phyloP scores from a whole-genome alignment of 495 filamentous ascomycete species.

The Tuber borchii region DNA sequence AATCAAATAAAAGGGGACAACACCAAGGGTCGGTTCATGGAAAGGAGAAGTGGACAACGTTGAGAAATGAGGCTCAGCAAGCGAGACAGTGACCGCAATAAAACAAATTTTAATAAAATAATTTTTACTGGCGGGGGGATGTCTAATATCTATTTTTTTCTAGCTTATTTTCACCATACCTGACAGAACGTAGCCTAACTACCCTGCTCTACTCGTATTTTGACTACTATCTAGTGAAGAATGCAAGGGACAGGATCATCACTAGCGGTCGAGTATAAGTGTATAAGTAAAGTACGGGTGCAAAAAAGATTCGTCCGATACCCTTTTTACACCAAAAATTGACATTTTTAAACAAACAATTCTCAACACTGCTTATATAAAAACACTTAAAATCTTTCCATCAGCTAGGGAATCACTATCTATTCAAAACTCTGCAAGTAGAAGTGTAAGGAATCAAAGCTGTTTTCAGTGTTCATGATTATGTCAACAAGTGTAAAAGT shows the following conservation, averaged over 20 bases:
- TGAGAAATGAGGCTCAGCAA: not conserved
- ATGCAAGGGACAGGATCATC: not conserved
- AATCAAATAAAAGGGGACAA: not conserved
- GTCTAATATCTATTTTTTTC: not conserved
- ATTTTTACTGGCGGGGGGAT: not conserved
- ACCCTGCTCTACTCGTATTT: not conserved
- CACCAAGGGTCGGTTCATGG: not conserved
- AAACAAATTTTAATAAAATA: not conserved
- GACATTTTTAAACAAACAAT: no score
- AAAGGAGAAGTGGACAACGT: slow-evolving; percentile 1
- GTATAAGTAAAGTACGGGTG: no score
- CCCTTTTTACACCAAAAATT: no score
- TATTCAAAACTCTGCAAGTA: no score
- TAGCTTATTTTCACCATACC: not conserved
- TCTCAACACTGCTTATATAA: no score
- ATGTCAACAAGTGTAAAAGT: no score
- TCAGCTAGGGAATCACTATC: no score
- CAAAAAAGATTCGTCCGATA: no score
- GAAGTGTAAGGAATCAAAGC: no score
- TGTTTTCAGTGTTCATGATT: no score
- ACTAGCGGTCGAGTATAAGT: not conserved
- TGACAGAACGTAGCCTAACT: not conserved
- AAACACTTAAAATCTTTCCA: no score
- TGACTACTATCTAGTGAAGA: not conserved
- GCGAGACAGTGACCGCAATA: not conserved